A percentile compares a stretch with the other conserved stretches of the same genome.
Conservation (phyloP, 805 yeast species). For the Wickerhamomyces pijperi region DNA sequence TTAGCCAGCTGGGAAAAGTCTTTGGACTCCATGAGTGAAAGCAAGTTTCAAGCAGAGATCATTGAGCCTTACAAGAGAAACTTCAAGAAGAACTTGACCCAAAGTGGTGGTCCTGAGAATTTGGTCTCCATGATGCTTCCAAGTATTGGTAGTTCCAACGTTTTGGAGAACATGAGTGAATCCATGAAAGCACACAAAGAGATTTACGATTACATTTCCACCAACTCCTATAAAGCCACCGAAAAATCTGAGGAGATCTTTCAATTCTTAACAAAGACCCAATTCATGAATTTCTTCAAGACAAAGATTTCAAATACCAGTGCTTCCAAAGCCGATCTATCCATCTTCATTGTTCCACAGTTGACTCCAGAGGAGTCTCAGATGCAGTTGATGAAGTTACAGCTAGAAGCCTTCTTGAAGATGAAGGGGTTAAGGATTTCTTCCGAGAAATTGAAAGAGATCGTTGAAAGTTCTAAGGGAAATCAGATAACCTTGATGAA, state of each 20-base stretch:
- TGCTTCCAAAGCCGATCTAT: conserved; percentile 22
- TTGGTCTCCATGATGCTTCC: conserved; percentile 23
- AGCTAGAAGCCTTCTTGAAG: conserved; percentile 32
- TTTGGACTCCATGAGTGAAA: conserved; percentile 21
- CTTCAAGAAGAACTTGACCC: conserved; percentile 7
- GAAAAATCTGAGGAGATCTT: conserved; percentile 18
- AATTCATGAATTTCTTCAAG: conserved; percentile 18
- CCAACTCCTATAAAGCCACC: conserved; percentile 9
- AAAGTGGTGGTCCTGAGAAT: conserved; percentile 23
- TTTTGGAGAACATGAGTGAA: conserved; percentile 8
- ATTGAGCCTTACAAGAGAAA: conserved; percentile 26
- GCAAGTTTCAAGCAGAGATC: conserved; percentile 24
- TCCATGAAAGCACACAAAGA: conserved; percentile 32
- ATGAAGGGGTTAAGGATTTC: conserved; percentile 38
- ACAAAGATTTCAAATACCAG: conserved; percentile 28
- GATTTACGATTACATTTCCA: conserved; percentile 13
- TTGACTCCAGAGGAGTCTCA: conserved; percentile 26
- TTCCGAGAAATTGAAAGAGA: conserved; percentile 24
- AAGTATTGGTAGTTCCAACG: conserved; percentile 24
- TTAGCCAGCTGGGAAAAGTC: conserved; percentile 29
- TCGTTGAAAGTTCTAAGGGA: conserved; percentile 27
- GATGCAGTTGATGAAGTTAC: conserved; percentile 25
- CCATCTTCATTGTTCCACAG: conserved; percentile 29
- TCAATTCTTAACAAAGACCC: neutral
- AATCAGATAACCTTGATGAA: conserved; percentile 27